A percentile compares a stretch with the other conserved stretches of the same genome.
These are phyloP conservation scores for Stereum hirsutum DNA, from an alignment of 1,284 basidiomycete genomes.

Conservation along the genomic window DNA sequence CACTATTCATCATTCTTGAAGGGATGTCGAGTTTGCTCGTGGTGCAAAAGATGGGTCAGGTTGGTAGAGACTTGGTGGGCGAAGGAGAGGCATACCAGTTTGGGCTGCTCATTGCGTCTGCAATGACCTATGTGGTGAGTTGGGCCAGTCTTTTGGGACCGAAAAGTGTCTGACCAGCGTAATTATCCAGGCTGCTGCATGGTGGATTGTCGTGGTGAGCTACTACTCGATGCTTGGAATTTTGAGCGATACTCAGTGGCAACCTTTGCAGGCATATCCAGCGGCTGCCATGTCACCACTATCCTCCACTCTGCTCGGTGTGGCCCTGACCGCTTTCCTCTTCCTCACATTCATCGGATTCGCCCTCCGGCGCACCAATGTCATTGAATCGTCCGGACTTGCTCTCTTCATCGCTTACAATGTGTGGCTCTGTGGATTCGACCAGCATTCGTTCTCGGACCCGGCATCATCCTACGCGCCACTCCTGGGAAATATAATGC, in stretches of 20 bases:
- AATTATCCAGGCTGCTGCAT: no score
- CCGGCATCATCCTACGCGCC: conserved; percentile 71
- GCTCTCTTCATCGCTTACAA: conserved; percentile 84
- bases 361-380: conserved; percentile 79
- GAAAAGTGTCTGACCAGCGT: no score
- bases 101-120: conserved; percentile 60
- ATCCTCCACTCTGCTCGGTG: conserved; percentile 79
- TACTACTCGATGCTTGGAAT: conserved; percentile 9
- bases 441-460: conserved; percentile 58
- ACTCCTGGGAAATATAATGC: conserved; percentile 66
- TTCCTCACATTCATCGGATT: conserved; percentile 92
- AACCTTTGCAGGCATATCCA: conserved; percentile 59
- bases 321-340: conserved; percentile 59
- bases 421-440: conserved; percentile 75
- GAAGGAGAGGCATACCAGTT: conserved; percentile 70
- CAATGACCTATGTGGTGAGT: conserved; percentile 65
- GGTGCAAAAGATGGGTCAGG: conserved; percentile 71
- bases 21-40: conserved; percentile 77
- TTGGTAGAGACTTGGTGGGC: conserved; percentile 59
- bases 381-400: conserved; percentile 85
- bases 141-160: no score
- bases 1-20: conserved; percentile 75
- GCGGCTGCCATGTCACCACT: conserved; percentile 73
- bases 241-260: no score
- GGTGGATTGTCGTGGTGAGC: conserved; percentile 73